Percentiles rank a stretch among this genome's conserved stretches.
Conservation (phyloP, 2,329 filamentous ascomycete species). For the Nothophoma quercina region DNA sequence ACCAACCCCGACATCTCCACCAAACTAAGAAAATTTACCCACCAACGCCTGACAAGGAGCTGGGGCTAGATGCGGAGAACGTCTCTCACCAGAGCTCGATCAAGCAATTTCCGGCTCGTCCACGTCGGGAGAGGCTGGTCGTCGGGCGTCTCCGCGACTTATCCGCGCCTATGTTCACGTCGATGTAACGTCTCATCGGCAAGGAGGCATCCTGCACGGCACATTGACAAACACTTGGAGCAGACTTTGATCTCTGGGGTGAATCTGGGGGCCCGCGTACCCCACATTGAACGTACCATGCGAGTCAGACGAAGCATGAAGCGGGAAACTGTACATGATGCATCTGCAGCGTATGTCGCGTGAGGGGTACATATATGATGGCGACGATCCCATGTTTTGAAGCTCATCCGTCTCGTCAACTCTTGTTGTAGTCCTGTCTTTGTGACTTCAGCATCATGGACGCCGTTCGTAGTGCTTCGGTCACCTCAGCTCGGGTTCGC, state of each 20-base stretch:
- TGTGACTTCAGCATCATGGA: slow-evolving; percentile 27
- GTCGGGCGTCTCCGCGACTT: slow-evolving; percentile 13
- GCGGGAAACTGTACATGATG: slow-evolving; percentile 1
- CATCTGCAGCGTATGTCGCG: background rate
- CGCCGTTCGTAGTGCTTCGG: slow-evolving; percentile 32
- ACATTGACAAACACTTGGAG: slow-evolving; percentile 15
- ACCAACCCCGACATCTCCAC: slow-evolving; percentile 18
- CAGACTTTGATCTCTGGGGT: slow-evolving; percentile 14
- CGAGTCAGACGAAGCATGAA: slow-evolving; percentile 11
- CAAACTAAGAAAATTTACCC: slow-evolving; percentile 23
- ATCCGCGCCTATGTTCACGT: slow-evolving; percentile 1
- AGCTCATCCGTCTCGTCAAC: slow-evolving; percentile 4
- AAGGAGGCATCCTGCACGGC: slow-evolving; percentile 5
- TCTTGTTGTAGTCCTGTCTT: background rate
- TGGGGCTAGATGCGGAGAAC: slow-evolving; percentile 4
- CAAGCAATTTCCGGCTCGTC: slow-evolving; percentile 13
- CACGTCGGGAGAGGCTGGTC: slow-evolving; percentile 1
- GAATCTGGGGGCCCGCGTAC: slow-evolving; percentile 20
- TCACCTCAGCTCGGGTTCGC: slow-evolving; percentile 33
- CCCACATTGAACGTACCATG: slow-evolving; percentile 4
- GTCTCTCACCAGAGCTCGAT: background rate
- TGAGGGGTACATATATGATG: slow-evolving; percentile 11
- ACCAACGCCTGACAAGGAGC: slow-evolving; percentile 17
- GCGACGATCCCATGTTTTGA: slow-evolving; percentile 8
- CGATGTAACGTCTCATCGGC: slow-evolving; percentile 13